Base-by-base conservation (phyloP, 768 basidiomycete genomes). In the Gymnopilus dilepis region DNA sequence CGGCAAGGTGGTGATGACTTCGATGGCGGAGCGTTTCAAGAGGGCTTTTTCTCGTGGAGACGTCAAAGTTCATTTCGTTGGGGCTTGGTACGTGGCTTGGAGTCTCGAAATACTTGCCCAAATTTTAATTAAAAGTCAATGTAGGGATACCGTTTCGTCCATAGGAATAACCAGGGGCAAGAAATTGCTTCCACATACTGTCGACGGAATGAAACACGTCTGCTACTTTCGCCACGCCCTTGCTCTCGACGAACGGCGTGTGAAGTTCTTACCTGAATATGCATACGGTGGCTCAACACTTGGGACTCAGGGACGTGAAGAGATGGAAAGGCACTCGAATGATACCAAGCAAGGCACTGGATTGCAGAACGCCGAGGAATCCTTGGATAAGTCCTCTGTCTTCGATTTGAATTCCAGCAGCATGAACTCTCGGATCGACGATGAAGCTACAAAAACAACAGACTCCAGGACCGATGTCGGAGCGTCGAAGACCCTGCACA, bases 161-260 rank as follows among this genome's bases (percentile, higher is more conserved):
- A 68, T 77, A 28, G 76, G 75, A 0, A 31, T 77, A 28, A 48
- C 59, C 1, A 64, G 73, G n/a, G 63, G 60, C 0, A 47, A 64
- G 38, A 58, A 54, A 0, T 48, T 64, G 58, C 60, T 70, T 6
- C 73, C 68, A 5, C 52, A 47, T 6, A 71, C 67, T 17, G 47
- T 62, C 40, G 30, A 67, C 33, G 65, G 64, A 0, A 69, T 69
- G 66, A 26, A 56, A 4, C 73, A 74, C 40, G 65, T 75, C 15
- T 74, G 73, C 37, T 70, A 64, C 48, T 74, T 77, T 48, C 73
- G 76, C 4, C 76, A 77, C 67, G 74, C 76, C 1, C 69, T 77
- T 2, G 74, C 76, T 5, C 64, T 77, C 13, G 76, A 77, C 40
- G 76, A 37, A 15, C 70, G 73, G n/a, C 64, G 76, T 6, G 76